These are phyloP conservation scores for Oryza meridionalis DNA, from an alignment of 176 grass and related monocot genomes.

Conservation along the genomic window DNA sequence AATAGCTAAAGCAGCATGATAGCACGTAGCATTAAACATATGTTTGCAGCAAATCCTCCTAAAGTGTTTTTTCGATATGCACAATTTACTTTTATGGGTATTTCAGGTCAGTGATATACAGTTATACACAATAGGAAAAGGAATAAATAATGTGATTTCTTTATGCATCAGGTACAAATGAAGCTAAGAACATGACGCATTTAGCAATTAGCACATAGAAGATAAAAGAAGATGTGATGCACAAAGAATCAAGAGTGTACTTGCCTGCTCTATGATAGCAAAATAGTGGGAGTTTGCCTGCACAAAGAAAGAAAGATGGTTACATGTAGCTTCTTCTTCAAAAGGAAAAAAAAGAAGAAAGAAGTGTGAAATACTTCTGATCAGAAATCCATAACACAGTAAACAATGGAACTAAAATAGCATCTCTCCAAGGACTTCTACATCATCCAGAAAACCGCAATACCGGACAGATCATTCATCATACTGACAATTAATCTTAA, in stretches of 20 bases:
- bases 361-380: background rate
- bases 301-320: slow-evolving; percentile 41
- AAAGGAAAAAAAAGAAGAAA: slow-evolving; percentile 7
- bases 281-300: slow-evolving; percentile 99
- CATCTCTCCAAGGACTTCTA: slow-evolving; percentile 16
- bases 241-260: slow-evolving; percentile 21
- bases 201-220: slow-evolving; percentile 13
- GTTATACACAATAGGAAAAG: slow-evolving; percentile 1
- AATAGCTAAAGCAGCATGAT: slow-evolving; percentile 6
- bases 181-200: slow-evolving; percentile 2
- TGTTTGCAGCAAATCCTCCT: background rate
- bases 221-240: background rate
- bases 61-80: background rate
- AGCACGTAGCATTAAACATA: slow-evolving; percentile 31
- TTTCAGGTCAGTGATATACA: background rate
- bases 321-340: slow-evolving; percentile 24
- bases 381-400: background rate
- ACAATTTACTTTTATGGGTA: background rate
- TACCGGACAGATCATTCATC: slow-evolving; percentile 19
- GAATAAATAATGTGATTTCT: slow-evolving; percentile 1
- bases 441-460: background rate
- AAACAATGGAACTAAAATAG: slow-evolving; percentile 7
- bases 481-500: background rate
- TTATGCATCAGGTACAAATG: slow-evolving; percentile 11
- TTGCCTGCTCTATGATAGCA: slow-evolving; percentile 98